A percentile compares a stretch with the other conserved stretches of the same genome.
These are phyloP conservation scores for Candida stauntonica DNA, from an alignment of 805 yeast species.

Conservation along the genomic window DNA sequence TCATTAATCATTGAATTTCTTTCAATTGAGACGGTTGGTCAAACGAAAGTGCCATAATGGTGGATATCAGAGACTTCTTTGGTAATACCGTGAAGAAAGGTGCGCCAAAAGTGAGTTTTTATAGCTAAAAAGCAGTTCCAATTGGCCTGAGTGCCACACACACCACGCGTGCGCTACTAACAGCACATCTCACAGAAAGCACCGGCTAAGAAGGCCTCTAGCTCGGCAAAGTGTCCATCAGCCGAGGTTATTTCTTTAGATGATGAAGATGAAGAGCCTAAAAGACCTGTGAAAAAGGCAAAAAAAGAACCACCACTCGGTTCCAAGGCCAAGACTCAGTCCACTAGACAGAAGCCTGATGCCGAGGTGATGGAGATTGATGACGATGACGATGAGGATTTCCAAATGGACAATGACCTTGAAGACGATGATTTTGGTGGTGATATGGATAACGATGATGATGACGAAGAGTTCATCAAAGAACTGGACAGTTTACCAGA, in stretches of 20 bases:
- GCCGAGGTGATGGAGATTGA: conserved; percentile 17
- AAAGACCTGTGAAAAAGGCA: conserved; percentile 7
- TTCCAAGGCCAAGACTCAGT: conserved; percentile 3
- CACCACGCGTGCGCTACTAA: too few species aligned
- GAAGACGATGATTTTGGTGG: conserved; percentile 14
- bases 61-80: conserved; percentile 38
- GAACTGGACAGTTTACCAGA: conserved; percentile 11
- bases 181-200: neutral
- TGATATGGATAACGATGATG: conserved; percentile 21
- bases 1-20: too few species aligned
- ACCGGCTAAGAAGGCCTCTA: neutral
- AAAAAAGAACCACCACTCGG: conserved; percentile 13
- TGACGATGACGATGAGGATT: conserved; percentile 22
- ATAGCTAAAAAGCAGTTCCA: too few species aligned
- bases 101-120: conserved; percentile 11
- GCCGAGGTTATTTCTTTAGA: conserved; percentile 20
- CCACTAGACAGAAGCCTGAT: conserved; percentile 5
- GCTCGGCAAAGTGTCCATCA: conserved; percentile 4
- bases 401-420: conserved; percentile 7
- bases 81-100: conserved; percentile 19
- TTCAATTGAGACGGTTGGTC: too few species aligned
- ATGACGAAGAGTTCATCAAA: conserved; percentile 16
- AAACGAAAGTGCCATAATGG: too few species aligned
- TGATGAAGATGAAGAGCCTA: conserved; percentile 26
- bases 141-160: too few species aligned